These are phyloP conservation scores for Saccharomyces hybrid DNA, from an alignment of 1,139 yeast genomes.

Conservation along the genomic window DNA sequence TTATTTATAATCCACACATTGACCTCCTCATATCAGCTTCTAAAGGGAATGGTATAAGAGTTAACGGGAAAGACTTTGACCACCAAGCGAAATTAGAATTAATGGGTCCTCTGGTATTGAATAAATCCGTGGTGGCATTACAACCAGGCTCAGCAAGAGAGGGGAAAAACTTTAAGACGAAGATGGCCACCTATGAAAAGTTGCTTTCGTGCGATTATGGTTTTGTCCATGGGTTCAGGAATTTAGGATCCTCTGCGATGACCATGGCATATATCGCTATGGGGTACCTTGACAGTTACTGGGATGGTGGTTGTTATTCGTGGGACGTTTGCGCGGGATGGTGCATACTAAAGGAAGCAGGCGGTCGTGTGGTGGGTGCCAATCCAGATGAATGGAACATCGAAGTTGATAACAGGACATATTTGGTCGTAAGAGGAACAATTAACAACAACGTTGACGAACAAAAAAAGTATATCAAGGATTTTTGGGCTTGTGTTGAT, in stretches of 20 bases:
- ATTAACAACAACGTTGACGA: slow-evolving; percentile 11
- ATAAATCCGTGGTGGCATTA: slow-evolving; percentile 47
- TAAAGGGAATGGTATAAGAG: slow-evolving; percentile 44
- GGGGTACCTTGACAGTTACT: slow-evolving; percentile 48
- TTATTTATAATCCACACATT: slow-evolving; percentile 48
- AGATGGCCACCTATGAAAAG: slow-evolving; percentile 40
- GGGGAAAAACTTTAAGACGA: slow-evolving; percentile 42
- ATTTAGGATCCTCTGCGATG: slow-evolving; percentile 55
- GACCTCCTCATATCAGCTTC: slow-evolving; percentile 44
- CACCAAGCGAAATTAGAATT: slow-evolving; percentile 22
- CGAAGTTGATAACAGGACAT: slow-evolving; percentile 42
- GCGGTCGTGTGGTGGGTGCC: slow-evolving; percentile 49
- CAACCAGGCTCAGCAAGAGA: slow-evolving; percentile 54
- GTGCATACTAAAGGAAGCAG: slow-evolving; percentile 51
- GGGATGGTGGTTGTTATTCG: slow-evolving; percentile 58
- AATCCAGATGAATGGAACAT: slow-evolving; percentile 42
- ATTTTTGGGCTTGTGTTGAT: slow-evolving; percentile 42
- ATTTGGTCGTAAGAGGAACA: slow-evolving; percentile 49
- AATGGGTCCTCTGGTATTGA: slow-evolving; percentile 36
- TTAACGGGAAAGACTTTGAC: slow-evolving; percentile 37
- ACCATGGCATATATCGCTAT: slow-evolving; percentile 48
- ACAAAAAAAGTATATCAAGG: slow-evolving; percentile 39
- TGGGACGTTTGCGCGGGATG: slow-evolving; percentile 66
- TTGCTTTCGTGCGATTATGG: slow-evolving; percentile 42
- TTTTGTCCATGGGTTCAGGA: slow-evolving; percentile 50